A percentile compares a stretch with the other conserved stretches of the same genome.
These are phyloP conservation scores for Xanthoconium stramineum DNA, from an alignment of 768 basidiomycete genomes.

Conservation along the genomic window DNA sequence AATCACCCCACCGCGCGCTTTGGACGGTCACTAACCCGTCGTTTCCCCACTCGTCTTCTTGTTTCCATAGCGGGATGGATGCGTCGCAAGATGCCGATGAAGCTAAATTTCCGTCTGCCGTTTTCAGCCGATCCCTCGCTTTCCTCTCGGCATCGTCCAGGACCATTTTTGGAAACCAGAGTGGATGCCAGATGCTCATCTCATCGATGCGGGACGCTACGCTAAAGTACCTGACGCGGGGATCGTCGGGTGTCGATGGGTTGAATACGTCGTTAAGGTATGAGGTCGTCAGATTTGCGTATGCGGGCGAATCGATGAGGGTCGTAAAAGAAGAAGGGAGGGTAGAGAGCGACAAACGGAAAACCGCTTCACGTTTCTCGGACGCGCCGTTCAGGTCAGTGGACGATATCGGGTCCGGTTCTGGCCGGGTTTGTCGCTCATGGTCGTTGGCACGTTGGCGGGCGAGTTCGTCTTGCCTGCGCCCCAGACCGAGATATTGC, in stretches of 20 bases:
- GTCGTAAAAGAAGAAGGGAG: conserved; percentile 85
- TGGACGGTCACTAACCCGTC: conserved; percentile 92
- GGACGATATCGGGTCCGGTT: background rate
- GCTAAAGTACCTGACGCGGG: conserved; percentile 86
- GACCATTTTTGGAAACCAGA: conserved; percentile 96
- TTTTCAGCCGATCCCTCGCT: conserved; percentile 45
- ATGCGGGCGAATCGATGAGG: conserved; percentile 93
- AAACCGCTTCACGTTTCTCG: conserved; percentile 32
- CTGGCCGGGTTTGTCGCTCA: background rate
- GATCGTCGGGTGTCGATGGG: conserved; percentile 74
- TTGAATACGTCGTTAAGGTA: conserved; percentile 83
- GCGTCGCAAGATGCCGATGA: conserved; percentile 4
- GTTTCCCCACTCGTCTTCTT: conserved; percentile 70
- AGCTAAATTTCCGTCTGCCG: conserved; percentile 5
- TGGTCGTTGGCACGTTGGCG: background rate
- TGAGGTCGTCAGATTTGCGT: conserved; percentile 84
- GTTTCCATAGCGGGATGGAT: conserved; percentile 43
- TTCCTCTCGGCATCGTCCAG: conserved; percentile 79
- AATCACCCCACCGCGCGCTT: conserved; percentile 95
- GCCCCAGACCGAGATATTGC: conserved; percentile 92
- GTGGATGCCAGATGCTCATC: conserved; percentile 83
- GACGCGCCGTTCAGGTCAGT: background rate
- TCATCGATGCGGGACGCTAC: conserved; percentile 73
- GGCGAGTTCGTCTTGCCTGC: conserved; percentile 34
- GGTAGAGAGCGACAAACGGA: conserved; percentile 53